These are phyloP conservation scores for Trichocladium uniseriatum DNA, from an alignment of 495 filamentous ascomycete species.

Conservation along the genomic window DNA sequence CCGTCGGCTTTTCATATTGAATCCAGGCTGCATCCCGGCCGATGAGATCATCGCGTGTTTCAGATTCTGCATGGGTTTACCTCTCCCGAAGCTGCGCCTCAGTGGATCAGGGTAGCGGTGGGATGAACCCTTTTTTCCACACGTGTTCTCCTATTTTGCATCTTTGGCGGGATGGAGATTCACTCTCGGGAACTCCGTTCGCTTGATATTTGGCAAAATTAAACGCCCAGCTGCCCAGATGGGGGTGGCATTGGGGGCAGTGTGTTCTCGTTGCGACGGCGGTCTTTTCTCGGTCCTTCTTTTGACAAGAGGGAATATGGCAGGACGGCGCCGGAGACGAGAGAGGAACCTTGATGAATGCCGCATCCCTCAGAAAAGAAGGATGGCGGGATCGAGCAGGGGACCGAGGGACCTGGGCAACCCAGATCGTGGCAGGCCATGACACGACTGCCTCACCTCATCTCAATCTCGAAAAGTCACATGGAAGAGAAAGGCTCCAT, in stretches of 20 bases:
- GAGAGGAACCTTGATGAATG: not conserved
- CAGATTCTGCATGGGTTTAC: slow-evolving; percentile 8
- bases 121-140: no score
- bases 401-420: no score
- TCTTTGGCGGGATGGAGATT: no score
- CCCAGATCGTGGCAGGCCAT: no score
- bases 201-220: not conserved
- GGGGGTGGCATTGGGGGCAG: not conserved
- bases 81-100: slow-evolving; percentile 4
- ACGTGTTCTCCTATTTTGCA: no score
- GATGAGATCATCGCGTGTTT: slow-evolving; percentile 13
- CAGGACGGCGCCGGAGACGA: not conserved
- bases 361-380: not conserved
- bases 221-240: not conserved
- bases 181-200: not conserved
- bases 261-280: not conserved
- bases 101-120: not conserved
- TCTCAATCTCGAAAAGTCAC: no score
- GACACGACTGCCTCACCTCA: no score
- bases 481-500: no score
- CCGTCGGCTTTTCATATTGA: no score
- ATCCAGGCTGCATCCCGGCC: not conserved
- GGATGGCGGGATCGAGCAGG: no score
- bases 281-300: slow-evolving; percentile 6
- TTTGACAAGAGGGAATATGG: not conserved